Base-by-base conservation (phyloP, 345 rosid species). In the Linum usitatissimum region DNA sequence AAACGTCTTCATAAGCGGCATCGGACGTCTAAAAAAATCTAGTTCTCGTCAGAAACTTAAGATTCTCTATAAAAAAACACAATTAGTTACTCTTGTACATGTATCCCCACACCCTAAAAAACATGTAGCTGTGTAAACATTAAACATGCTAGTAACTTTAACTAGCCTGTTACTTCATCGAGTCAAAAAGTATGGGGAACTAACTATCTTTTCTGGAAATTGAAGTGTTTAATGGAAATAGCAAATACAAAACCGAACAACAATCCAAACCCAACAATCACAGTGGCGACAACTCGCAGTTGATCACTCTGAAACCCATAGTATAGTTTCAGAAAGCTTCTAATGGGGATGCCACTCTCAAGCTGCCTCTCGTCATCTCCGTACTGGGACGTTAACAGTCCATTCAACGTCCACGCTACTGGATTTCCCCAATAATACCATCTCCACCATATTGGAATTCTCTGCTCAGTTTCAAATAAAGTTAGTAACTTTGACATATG, bases 351-450 rank as follows among this genome's bases (percentile, higher is more conserved):
- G 14, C 59, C 59, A 18, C 30, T 28, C 59, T 55, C 59, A 0
- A 55, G 14, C 59, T 9, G 6, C 5, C 14, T 12, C 23, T 55
- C 59, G 21, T 18, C 30, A 14, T 55, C 59, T 55, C 59, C 59
- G 8, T 28, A 55, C 30, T 55, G 59, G 9, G 59, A 18, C 3
- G 30, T 28, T 3, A 55, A 8, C 30, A 55, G 14, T 6, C 59
- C 59, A 28, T 55, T 18, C 59, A 55, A 55, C 20, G 30, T 55
- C 59, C 59, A 55, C 3, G 59, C 59, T 2, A 55, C 59, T 19
- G 59, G 59, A 7, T 28, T 18, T 55, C 13, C 30, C 59, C 59
- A 55, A 28, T 28, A 55, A 28, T 55, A 55, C 59, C 59, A 55
- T 55, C 59, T 55, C 59, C 59, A 55, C 59, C 59, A 55, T 2